Percentiles rank a stretch among this genome's conserved stretches.
phyloP scores from a whole-genome alignment of 495 filamentous ascomycete genomes.

The Venustampulla echinocandica region DNA sequence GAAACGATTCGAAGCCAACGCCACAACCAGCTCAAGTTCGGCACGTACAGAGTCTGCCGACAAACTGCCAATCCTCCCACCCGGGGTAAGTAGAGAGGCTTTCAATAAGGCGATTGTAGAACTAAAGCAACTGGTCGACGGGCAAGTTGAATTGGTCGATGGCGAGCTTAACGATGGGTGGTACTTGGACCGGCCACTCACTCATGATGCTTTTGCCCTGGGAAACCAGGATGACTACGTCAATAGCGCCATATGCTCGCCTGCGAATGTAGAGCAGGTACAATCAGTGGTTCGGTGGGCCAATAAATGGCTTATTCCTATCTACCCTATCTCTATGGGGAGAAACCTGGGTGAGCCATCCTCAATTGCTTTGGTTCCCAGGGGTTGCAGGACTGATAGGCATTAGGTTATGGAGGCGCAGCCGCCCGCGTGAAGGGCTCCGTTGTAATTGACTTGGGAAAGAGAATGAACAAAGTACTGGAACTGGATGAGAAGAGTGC shows the following conservation, averaged over 20 bases:
- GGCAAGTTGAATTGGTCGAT: conserved; percentile 40
- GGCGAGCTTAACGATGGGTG: conserved; percentile 40
- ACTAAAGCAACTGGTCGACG: conserved; percentile 30
- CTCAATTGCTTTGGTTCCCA: too few species aligned
- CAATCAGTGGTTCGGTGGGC: conserved; percentile 35
- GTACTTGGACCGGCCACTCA: conserved; percentile 47
- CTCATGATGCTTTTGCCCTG: conserved; percentile 46
- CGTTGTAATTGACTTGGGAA: conserved; percentile 44
- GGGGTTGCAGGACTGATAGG: too few species aligned
- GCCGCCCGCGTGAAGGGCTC: conserved; percentile 42
- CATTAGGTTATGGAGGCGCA: conserved; percentile 51
- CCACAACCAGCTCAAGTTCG: too few species aligned
- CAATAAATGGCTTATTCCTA: conserved; percentile 40
- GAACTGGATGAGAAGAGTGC: conserved; percentile 41
- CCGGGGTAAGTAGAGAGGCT: conserved; percentile 28
- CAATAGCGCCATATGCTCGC: conserved; percentile 41
- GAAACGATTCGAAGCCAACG: too few species aligned
- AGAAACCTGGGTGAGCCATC: too few species aligned
- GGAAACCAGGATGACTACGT: conserved; percentile 44
- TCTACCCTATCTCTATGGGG: conserved; percentile 46
- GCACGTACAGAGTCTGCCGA: too few species aligned
- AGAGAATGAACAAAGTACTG: conserved; percentile 43
- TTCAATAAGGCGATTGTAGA: conserved; percentile 33
- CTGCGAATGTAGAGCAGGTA: conserved; percentile 36
- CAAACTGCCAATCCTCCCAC: too few species aligned